Evolutionary conservation across 2,329 filamentous ascomycete species (phyloP), one percentile per base, ranked within the genome.

Genomic region (Chalaropsis thielavioides): DNA sequence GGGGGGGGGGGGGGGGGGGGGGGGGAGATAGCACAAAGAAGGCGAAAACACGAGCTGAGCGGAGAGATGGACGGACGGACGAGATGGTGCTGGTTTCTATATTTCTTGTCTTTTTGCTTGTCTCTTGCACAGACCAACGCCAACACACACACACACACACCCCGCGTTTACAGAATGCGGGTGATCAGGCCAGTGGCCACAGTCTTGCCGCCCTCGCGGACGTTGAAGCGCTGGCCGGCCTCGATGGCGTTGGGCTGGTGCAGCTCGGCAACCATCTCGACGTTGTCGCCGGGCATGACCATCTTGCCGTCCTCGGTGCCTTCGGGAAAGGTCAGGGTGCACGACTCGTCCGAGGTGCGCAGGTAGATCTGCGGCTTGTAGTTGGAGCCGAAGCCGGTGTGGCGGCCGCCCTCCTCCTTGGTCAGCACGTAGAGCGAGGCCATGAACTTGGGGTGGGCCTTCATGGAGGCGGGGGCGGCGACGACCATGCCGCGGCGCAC

Each of bases 281-380:
- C 85, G 78, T 99, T 99, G 83, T 99, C 94, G 76, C 94, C 94
- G 63, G 94, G 94, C 91, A 96, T 95, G 77, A 96, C 87, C 80
- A 91, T 88, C 82, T 90, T 92, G 76, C 78, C 79, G 71, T 92
- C 87, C 75, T 87, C 86, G 68, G 82, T 87, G 68, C 88, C 89
- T 72, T 94, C 92, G 64, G 92, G 90, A 87, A 92, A 96, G 74
- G 81, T 85, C 72, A 99, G 83, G 66, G 87, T 81, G 72, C 89
- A 87, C 24, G 80, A 81, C 81, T 88, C 84, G 79, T 90, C 89
- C 70, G 92, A 90, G 70, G 94, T 97, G 73, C 94, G 89, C 75
- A 99, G 84, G 82, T 88, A 99, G 75, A 97, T 86, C 81, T 97
- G 92, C 62, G 94, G 94, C 74, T 90, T 87, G 84, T 99, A 99